Conservation (phyloP, 2,329 filamentous ascomycete species). For the Coleophoma crateriformis region DNA sequence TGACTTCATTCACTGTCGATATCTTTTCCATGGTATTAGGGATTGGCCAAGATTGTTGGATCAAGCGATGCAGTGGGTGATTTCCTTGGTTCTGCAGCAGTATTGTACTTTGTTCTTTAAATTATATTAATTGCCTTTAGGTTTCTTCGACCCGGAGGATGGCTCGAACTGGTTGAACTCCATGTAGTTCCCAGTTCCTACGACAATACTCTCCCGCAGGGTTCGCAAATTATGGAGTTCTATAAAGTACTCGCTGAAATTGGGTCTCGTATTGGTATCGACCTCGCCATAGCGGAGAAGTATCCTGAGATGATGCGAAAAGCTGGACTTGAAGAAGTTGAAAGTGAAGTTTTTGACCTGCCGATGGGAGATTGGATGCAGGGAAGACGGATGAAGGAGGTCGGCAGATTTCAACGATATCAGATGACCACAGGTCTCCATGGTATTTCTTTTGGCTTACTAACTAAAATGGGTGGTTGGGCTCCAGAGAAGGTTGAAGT, state of each 20-base stretch:
- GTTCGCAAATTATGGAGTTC: constrained; percentile 7
- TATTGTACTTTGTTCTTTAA: too few species aligned
- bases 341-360: constrained; percentile 39
- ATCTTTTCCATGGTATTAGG: constrained; percentile 2
- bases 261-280: background rate
- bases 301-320: constrained; percentile 30
- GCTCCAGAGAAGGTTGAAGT: constrained; percentile 26
- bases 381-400: constrained; percentile 42
- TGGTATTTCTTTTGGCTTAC: constrained; percentile 17
- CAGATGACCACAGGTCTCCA: constrained; percentile 9
- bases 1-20: constrained; percentile 3
- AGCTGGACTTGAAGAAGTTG: constrained; percentile 47
- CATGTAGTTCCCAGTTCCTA: constrained; percentile 29
- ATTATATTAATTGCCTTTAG: constrained; percentile 3
- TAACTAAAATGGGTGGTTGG: constrained; percentile 31
- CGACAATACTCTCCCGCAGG: constrained; percentile 28
- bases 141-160: constrained; percentile 34
- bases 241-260: background rate
- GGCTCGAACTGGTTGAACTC: constrained; percentile 37
- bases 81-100: background rate
- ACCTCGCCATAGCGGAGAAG: constrained; percentile 2
- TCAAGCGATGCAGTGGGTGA: background rate
- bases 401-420: constrained; percentile 26
- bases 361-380: constrained; percentile 44
- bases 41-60: constrained; percentile 1